These are phyloP conservation scores for Podila minutissima DNA, from an alignment of 192 early-diverging fungal species.

Conservation along the genomic window DNA sequence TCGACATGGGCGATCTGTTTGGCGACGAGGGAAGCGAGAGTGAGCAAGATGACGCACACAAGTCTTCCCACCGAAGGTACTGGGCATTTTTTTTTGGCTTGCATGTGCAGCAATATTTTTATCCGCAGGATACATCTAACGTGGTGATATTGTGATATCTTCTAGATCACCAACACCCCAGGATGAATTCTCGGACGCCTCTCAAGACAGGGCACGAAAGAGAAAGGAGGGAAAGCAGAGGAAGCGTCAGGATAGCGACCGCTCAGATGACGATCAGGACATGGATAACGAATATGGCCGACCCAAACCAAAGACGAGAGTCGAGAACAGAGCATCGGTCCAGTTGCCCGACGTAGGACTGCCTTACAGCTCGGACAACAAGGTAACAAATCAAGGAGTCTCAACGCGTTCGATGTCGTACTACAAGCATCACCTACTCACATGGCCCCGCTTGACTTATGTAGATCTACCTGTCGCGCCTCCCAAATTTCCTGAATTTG, in stretches of 20 bases:
- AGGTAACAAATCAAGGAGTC: constrained; percentile 11
- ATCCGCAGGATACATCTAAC: background rate
- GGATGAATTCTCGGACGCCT: constrained; percentile 33
- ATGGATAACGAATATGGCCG: constrained; percentile 24
- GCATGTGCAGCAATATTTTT: background rate
- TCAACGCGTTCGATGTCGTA: background rate
- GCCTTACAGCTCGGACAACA: constrained; percentile 36
- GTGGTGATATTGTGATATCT: background rate
- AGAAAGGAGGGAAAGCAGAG: constrained; percentile 35
- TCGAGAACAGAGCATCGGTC: constrained; percentile 33
- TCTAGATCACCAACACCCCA: constrained; percentile 35
- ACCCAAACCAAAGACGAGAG: constrained; percentile 13
- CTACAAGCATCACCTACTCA: background rate
- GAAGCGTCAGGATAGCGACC: constrained; percentile 18
- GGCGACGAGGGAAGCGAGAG: constrained; percentile 39
- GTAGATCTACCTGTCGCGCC: constrained; percentile 56
- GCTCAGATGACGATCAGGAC: constrained; percentile 26
- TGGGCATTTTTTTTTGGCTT: background rate
- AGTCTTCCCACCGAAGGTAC: constrained; percentile 16
- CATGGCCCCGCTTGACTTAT: background rate
- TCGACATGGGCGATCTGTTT: constrained; percentile 30
- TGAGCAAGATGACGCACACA: constrained; percentile 13
- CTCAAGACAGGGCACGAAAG: constrained; percentile 18
- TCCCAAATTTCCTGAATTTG: constrained; percentile 76
- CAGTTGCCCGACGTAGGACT: constrained; percentile 41